Conservation (phyloP, 805 yeast genomes). For the Saccharomycopsis sp. region DNA sequence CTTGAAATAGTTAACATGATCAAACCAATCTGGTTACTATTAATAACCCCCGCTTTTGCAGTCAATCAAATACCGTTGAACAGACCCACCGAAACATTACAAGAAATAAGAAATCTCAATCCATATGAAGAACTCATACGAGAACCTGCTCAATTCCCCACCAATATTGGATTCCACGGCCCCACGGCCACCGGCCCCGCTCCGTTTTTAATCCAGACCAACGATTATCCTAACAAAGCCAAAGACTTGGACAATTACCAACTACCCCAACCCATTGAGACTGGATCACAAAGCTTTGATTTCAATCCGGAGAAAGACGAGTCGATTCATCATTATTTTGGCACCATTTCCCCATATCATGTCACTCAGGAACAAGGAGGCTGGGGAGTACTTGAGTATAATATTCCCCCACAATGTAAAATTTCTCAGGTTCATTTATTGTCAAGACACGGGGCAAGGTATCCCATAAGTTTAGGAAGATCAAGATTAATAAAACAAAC, state of each 20-base stretch:
- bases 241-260: conserved; percentile 12
- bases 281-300: conserved; percentile 17
- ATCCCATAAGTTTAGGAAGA: conserved; percentile 42
- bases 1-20: too few species aligned
- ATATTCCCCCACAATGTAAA: conserved; percentile 30
- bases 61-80: too few species aligned
- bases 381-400: conserved; percentile 20
- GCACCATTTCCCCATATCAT: conserved; percentile 18
- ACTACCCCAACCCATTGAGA: conserved; percentile 19
- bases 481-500: conserved; percentile 20
- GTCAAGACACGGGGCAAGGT: conserved; percentile 75
- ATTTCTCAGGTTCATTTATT: conserved; percentile 60
- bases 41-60: too few species aligned
- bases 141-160: too few species aligned
- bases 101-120: too few species aligned
- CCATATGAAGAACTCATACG: too few species aligned
- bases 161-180: conserved; percentile 12
- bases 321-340: conserved; percentile 18
- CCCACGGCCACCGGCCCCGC: conserved; percentile 16
- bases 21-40: too few species aligned
- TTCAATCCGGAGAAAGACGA: conserved; percentile 14
- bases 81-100: too few species aligned
- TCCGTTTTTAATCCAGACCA: conserved; percentile 14
- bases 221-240: too few species aligned
- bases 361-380: conserved; percentile 17